Evolutionary conservation across 768 basidiomycete genomes (phyloP).

Genomic region (Tulasnella sp.): DNA sequence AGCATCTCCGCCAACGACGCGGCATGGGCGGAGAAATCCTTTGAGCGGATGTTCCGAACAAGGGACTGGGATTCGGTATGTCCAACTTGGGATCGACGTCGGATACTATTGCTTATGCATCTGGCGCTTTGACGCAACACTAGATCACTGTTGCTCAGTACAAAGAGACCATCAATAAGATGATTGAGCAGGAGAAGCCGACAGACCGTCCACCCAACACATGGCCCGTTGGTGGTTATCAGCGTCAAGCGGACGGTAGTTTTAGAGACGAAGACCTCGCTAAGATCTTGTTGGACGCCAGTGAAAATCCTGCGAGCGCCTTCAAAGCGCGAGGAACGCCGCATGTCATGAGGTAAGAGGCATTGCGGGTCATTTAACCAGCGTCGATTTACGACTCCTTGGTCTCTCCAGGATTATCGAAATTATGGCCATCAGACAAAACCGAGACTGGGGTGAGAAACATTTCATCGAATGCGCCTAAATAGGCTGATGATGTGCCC

Average conservation of each 20-base stretch:
- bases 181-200: background rate
- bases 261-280: conserved; percentile 31
- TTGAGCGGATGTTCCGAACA: background rate
- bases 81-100: background rate
- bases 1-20: conserved; percentile 30
- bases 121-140: background rate
- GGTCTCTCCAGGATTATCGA: conserved; percentile 24
- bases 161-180: background rate
- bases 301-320: conserved; percentile 28
- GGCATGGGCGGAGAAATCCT: conserved; percentile 23
- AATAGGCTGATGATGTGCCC: background rate
- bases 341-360: conserved; percentile 25
- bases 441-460: conserved; percentile 30
- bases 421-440: conserved; percentile 30
- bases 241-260: conserved; percentile 4
- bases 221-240: background rate
- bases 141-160: conserved; percentile 21
- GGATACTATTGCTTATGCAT: background rate
- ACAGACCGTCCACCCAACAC: background rate
- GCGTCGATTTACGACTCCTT: background rate
- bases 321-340: conserved; percentile 31
- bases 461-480: background rate
- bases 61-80: conserved; percentile 2
- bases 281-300: conserved; percentile 29
- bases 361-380: background rate